Conservation (phyloP, 1,284 basidiomycete species). For the Malassezia dermatis region DNA sequence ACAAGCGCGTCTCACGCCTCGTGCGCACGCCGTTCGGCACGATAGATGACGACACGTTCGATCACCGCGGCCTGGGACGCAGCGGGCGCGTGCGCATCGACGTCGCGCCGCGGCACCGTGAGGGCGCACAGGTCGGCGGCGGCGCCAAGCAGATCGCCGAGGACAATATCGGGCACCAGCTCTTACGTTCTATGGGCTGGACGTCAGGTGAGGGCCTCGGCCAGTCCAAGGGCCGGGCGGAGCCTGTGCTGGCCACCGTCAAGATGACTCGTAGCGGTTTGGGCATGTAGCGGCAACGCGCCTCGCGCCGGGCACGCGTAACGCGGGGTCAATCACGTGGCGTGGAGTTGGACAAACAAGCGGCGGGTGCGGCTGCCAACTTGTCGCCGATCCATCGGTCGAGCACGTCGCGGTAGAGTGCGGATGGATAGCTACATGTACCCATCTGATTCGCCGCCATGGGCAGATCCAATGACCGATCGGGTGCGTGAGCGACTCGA, state of each 20-base stretch:
- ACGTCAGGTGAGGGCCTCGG: conserved; percentile 39
- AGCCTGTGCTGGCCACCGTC: conserved; percentile 41
- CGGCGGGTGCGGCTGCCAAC: background rate
- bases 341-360: background rate
- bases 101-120: conserved; percentile 30
- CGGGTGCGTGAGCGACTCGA: background rate
- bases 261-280: conserved; percentile 39
- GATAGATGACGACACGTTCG: conserved; percentile 23
- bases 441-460: background rate
- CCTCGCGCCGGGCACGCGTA: background rate
- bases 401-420: background rate
- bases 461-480: background rate
- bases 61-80: conserved; percentile 16
- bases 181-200: conserved; percentile 46
- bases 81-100: conserved; percentile 14
- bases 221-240: conserved; percentile 31
- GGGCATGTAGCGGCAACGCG: conserved; percentile 17
- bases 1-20: conserved; percentile 25
- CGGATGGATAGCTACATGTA: background rate
- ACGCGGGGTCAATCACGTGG: background rate
- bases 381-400: background rate
- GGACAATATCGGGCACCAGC: conserved; percentile 42
- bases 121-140: conserved; percentile 41
- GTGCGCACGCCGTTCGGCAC: conserved; percentile 23
- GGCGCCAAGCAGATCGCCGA: conserved; percentile 41